Evolutionary conservation across 78 protist species (phyloP), one percentile per base, ranked within the genome.

Genomic region (Creolimax fragrantissima): DNA sequence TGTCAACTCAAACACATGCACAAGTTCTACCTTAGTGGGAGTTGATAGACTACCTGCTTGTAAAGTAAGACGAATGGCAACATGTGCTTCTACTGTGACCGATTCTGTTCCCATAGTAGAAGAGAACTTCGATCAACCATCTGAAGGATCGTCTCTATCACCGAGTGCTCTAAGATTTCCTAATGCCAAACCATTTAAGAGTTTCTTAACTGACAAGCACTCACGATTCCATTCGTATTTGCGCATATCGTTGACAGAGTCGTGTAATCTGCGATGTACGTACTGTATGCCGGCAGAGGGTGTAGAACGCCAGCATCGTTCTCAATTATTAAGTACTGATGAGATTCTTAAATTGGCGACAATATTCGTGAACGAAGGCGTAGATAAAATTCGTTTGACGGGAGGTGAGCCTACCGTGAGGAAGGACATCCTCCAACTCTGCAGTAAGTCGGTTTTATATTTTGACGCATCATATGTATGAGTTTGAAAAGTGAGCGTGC

Each of bases 201-300:
- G 7, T 83, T 83, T 83, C 35, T 92, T 96, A 6, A 37, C 90
- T 45, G 98, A 97, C 81, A n/a, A 83, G 37, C 95, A 94, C 45
- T 89, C 88, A 41, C 91, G 98, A 32, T 2, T 3, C 3, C 98
- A 97, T 92, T 93, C 89, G 17, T 97, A 97, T 89, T 93, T 97
- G 47, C 96, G 98, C 67, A 94, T 97, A 36, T 93, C 96, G 35
- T 89, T 97, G 7, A 95, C 97, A 2, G 98, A 97, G 92, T 44
- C 94, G 36, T 97, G 98, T 88, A 93, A 94, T 43, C 93, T 95
- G 45, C 92, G 96, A 6, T 95, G 96, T 91, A 2, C 2, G 90
- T 90, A 66, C 86, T 96, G 98, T 93, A 96, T 96, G 98, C 98
- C 98, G 5, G 97, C 89, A 43, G 96, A 97, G 11, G 98, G 98